Evolutionary conservation across 2,329 filamentous ascomycete genomes (phyloP).

Genomic region (Pseudogymnoascus sp.): DNA sequence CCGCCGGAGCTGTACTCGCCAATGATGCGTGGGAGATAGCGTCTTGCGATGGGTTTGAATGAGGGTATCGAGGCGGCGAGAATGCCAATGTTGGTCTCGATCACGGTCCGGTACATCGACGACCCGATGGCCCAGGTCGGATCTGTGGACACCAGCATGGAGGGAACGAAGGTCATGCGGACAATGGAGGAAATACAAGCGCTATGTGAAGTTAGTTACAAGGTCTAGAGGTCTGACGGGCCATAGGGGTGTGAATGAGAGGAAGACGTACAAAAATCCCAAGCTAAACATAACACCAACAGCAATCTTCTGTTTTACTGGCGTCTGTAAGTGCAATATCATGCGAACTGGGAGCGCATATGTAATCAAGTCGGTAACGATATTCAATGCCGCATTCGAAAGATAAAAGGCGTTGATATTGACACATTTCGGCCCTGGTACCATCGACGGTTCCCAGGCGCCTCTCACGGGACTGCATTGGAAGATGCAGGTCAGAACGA

Average conservation of each 20-base stretch:
- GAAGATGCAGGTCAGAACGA: slow-evolving; percentile 38
- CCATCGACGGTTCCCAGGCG: slow-evolving; percentile 33
- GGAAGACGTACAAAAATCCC: slow-evolving; percentile 11
- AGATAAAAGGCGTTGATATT: slow-evolving; percentile 43
- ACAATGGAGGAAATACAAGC: slow-evolving; percentile 42
- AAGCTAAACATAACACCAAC: slow-evolving; percentile 36
- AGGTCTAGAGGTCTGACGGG: not conserved
- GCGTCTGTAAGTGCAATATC: slow-evolving; percentile 38
- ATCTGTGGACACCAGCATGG: slow-evolving; percentile 34
- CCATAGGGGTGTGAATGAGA: not conserved
- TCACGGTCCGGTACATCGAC: slow-evolving; percentile 40
- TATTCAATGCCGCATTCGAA: slow-evolving; percentile 40
- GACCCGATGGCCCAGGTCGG: slow-evolving; percentile 32
- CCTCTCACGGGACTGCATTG: slow-evolving; percentile 37
- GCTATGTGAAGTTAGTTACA: slow-evolving; percentile 22
- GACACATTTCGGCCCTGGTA: slow-evolving; percentile 31
- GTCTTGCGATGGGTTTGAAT: slow-evolving; percentile 35
- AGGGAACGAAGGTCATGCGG: slow-evolving; percentile 39
- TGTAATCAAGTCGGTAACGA: slow-evolving; percentile 40
- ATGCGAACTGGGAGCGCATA: slow-evolving; percentile 40
- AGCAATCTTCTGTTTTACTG: slow-evolving; percentile 38
- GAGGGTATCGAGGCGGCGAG: slow-evolving; percentile 37
- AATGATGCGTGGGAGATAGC: slow-evolving; percentile 35
- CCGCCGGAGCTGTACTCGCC: slow-evolving; percentile 15
- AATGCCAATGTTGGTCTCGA: slow-evolving; percentile 37